Evolutionary conservation across 768 basidiomycete species (phyloP).

Genomic region (Phanerodontia chrysosporium): DNA sequence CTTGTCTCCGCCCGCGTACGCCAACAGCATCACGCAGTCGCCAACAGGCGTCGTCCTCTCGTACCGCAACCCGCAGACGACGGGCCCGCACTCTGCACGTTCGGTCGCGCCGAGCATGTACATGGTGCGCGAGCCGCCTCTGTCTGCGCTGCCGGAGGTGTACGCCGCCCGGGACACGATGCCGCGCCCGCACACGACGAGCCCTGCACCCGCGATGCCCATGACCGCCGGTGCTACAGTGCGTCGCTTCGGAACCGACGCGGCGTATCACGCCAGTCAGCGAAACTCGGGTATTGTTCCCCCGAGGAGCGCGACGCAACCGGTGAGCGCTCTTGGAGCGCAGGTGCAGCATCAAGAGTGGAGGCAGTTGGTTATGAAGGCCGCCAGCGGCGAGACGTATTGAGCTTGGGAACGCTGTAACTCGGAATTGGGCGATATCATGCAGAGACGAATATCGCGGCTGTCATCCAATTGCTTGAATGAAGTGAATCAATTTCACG

Average conservation of each 20-base stretch:
- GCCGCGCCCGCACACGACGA: conserved; percentile 16
- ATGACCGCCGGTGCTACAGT: conserved; percentile 13
- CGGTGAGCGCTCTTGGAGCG: no score
- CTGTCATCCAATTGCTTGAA: no score
- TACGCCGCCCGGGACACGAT: conserved; percentile 16
- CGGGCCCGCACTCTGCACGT: conserved; percentile 18
- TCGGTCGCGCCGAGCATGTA: conserved; percentile 21
- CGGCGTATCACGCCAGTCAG: conserved; percentile 6
- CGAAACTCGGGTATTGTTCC: background rate
- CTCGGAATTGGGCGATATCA: no score
- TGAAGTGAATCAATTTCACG: no score
- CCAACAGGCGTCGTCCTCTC: background rate
- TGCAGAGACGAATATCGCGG: no score
- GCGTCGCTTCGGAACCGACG: conserved; percentile 18
- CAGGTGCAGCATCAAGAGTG: no score
- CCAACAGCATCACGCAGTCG: background rate
- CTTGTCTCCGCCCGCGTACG: background rate
- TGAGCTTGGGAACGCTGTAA: background rate
- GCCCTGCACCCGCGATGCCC: conserved; percentile 14
- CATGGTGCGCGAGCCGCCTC: background rate
- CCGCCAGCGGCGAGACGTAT: conserved; percentile 3
- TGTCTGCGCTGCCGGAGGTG: conserved; percentile 10
- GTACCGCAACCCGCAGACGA: conserved; percentile 7
- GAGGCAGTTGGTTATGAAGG: conserved; percentile 11
- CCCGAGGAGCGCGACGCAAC: conserved; percentile 10